Evolutionary conservation across 2,329 filamentous ascomycete species (phyloP).

Genomic region (Trichoderma sp.): DNA sequence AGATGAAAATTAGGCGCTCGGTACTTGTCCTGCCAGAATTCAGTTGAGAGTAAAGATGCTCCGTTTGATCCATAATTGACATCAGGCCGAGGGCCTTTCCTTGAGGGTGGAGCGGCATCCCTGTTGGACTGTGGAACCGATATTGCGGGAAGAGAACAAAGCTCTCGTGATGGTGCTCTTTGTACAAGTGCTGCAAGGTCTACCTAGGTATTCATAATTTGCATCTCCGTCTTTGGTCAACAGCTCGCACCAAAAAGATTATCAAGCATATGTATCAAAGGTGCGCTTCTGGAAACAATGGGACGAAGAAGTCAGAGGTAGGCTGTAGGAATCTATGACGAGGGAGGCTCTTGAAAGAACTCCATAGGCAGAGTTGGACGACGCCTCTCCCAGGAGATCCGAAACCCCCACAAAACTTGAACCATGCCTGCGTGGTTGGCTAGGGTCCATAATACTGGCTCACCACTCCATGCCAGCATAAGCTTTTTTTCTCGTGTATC

Average conservation of each 20-base stretch:
- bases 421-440: neutral
- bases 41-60: neutral
- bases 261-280: too few species aligned
- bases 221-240: neutral
- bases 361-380: neutral
- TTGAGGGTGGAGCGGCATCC: neutral
- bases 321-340: neutral
- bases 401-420: neutral
- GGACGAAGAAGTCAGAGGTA: neutral
- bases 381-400: neutral
- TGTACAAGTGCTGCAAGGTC: neutral
- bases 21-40: neutral
- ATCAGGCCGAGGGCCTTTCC: neutral
- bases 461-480: neutral
- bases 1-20: neutral
- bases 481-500: neutral
- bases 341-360: neutral
- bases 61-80: neutral
- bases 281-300: neutral
- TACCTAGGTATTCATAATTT: neutral
- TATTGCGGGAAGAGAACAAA: neutral
- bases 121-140: neutral
- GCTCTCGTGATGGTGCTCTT: neutral
- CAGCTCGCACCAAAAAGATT: neutral
- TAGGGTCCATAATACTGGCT: neutral